Base-by-base conservation (phyloP, 2,329 filamentous ascomycete species). In the Alternaria solani region DNA sequence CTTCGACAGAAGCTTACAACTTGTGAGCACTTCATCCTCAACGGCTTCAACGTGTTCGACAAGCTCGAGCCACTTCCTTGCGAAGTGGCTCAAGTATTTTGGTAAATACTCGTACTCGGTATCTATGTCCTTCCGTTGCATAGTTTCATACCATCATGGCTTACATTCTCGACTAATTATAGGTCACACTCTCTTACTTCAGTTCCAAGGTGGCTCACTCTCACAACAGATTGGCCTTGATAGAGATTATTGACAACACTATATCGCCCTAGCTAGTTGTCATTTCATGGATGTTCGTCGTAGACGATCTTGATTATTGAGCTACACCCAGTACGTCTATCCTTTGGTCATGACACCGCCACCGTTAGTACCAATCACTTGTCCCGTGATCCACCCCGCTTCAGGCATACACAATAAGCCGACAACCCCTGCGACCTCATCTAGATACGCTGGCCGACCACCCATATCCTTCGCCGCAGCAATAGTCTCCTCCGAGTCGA, bases 341-440 rank as follows among this genome's bases (percentile, higher is more conserved):
- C 51, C 54, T 41, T 62, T 65, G 7, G 59, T 82, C 79, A 88
- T 86, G 61, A 83, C 84, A 84, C 92, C 87, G 2, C 91, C 91
- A 0, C 91, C 91, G 73, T 93, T 93, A 5, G 90, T 89, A 78
- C 88, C 90, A 5, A 93, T 86, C 25, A 92, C 88, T 75, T 89
- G 89, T 1, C 91, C 91, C 0, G 91, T 94, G 74, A 87, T 88
- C 90, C 90, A 93, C 12, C 81, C 84, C 18, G 85, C 84, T 73
- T 93, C 91, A 9, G 82, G 80, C 4, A 85, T 85, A 73, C 89
- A 91, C 30, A 93, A 76, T 89, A 93, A 91, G 1, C 85, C 89
- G 16, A 93, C 88, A 14, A 91, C 85, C 0, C 89, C 91, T 0
- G 89, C 90, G 73, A 93, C 83, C 79, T 93, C 91, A 32, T 81